These are phyloP conservation scores for Tillandsia leiboldiana DNA, from an alignment of 176 grass and related monocot species.

Conservation along the genomic window DNA sequence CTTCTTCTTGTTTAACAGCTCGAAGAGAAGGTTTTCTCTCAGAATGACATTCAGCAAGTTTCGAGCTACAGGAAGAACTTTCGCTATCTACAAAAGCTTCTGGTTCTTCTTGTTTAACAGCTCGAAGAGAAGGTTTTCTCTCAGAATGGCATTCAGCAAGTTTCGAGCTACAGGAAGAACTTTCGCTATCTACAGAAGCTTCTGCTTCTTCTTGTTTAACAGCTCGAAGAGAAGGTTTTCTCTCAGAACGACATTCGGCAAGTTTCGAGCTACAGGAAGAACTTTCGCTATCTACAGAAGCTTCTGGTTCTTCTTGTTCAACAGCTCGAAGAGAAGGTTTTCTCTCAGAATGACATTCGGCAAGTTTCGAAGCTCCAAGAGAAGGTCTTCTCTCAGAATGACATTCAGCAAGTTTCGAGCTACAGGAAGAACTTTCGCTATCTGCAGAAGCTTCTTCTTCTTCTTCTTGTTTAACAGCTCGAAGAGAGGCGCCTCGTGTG, in stretches of 20 bases:
- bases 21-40: constrained; percentile 1
- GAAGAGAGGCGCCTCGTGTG: not conserved
- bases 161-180: constrained; percentile 2
- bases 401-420: constrained; percentile 14
- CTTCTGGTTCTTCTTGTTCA: not conserved
- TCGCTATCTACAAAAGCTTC: not conserved
- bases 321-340: not conserved
- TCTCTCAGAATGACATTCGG: constrained; percentile 12
- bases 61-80: constrained; percentile 7
- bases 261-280: constrained; percentile 5
- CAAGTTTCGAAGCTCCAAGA: not conserved
- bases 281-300: constrained; percentile 6
- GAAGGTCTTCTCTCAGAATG: not conserved
- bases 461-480: not conserved
- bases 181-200: constrained; percentile 7
- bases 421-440: constrained; percentile 1
- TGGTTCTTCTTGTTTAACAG: not conserved
- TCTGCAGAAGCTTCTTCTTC: constrained; percentile 1
- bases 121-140: not conserved
- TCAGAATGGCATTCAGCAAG: constrained; percentile 15
- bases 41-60: constrained; percentile 16
- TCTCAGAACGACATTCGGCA: constrained; percentile 14
- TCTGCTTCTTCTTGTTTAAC: not conserved
- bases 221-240: not conserved
- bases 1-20: no score